Base-by-base conservation (phyloP, 2,329 filamentous ascomycete species). In the Pestalotiopsis sp. region DNA sequence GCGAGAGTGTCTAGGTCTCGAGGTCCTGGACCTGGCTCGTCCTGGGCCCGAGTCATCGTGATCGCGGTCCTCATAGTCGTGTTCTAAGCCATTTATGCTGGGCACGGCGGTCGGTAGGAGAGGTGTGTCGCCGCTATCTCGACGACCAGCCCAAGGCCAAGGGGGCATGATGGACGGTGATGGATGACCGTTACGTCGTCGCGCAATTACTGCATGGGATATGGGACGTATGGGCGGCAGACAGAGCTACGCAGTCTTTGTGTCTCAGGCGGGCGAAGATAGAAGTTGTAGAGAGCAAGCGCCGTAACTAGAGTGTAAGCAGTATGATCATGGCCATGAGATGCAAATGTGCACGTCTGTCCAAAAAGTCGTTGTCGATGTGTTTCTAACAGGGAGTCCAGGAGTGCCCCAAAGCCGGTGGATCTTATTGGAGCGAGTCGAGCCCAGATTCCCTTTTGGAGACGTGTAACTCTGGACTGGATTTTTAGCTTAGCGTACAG, bases 1-100 rank as follows among this genome's bases (percentile, higher is more conserved):
- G 68, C 86, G 81, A 63, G 75, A 75, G 78, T 85, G 83, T 27
- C 80, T 72, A 27, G 74, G 72, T 67, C 72, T 75, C 45, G 75
- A 74, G 17, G 78, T 77, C 52, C 72, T 73, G 4, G 81, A 77
- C 69, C 77, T 77, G 39, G 81, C 76, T 59, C 77, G 76, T 64
- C 80, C 78, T 20, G 71, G 66, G 17, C 77, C 78, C 23, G 76
- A 71, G 31, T 72, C 69, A 52, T 73, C 71, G 63, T 77, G 67
- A 55, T 62, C 59, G 76, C 72, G 71, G 45, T 52, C 45, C 12
- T 65, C 63, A 27, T 76, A 70, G 61, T 76, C 72, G 52, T 72
- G 73, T 67, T 77, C 73, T 69, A 73, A 68, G 25, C 77, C 76
- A 68, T 74, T 75, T 71, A 77, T 78, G 67, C 73, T 76, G 23